A percentile compares a stretch with the other conserved stretches of the same genome.
These are phyloP conservation scores for Poa pratensis DNA, from an alignment of 176 grass and related monocot genomes.

Conservation along the genomic window DNA sequence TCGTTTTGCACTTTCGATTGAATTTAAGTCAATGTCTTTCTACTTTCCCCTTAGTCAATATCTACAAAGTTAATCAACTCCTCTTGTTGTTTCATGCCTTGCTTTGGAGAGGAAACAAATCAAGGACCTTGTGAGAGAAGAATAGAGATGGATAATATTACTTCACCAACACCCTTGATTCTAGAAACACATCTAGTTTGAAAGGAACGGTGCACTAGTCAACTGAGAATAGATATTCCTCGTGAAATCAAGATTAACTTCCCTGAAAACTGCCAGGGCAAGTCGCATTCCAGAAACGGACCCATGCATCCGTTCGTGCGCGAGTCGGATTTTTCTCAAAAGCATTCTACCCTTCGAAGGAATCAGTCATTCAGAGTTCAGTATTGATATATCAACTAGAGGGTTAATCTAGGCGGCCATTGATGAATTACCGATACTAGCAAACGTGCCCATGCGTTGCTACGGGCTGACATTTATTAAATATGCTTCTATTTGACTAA, in stretches of 20 bases:
- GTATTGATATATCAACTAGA: background rate
- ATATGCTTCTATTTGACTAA: too few relatives aligned
- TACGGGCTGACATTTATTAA: too few relatives aligned
- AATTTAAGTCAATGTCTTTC: background rate
- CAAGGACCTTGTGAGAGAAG: background rate
- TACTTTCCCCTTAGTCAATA: background rate
- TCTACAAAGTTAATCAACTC: background rate
- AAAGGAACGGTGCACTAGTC: background rate
- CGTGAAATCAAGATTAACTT: background rate
- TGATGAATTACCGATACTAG: background rate
- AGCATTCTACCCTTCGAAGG: background rate
- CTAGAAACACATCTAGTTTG: background rate
- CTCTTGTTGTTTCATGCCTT: background rate
- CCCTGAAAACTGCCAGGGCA: background rate
- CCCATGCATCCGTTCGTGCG: background rate
- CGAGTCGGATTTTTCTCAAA: background rate
- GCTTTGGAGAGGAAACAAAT: background rate
- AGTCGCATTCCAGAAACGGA: background rate
- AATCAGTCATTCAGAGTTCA: background rate
- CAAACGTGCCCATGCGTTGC: too few relatives aligned
- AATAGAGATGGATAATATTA: background rate
- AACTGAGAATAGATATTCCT: background rate
- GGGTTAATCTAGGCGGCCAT: background rate
- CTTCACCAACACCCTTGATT: background rate
- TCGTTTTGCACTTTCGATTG: background rate